Evolutionary conservation across 202 grass and related monocot species (phyloP).

Genomic region (Cymbopogon flexuosus): DNA sequence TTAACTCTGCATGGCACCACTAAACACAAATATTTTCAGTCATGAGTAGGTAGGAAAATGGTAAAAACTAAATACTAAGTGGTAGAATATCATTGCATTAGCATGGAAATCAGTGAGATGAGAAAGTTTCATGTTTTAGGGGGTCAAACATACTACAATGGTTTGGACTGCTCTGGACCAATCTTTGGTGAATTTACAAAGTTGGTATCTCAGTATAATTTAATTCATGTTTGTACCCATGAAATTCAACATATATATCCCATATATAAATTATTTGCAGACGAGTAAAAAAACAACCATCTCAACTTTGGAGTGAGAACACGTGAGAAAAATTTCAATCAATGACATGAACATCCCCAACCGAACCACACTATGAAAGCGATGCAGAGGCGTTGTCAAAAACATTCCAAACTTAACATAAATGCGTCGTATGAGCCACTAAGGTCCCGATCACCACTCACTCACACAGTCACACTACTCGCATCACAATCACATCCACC

Average conservation of each 20-base stretch:
- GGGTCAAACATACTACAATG: too few species aligned
- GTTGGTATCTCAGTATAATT: background rate
- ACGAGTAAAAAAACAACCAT: background rate
- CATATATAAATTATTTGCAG: background rate
- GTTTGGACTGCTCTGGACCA: too few species aligned
- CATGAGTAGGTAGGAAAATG: background rate
- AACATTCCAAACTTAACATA: conserved; percentile 6
- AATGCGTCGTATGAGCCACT: background rate
- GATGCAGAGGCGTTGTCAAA: background rate
- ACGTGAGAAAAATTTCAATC: background rate
- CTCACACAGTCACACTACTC: too few species aligned
- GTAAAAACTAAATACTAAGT: background rate
- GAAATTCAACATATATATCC: background rate
- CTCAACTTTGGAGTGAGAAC: background rate
- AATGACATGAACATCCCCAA: background rate
- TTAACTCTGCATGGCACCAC: background rate
- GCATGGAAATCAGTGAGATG: background rate
- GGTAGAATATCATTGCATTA: background rate
- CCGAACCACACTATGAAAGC: background rate
- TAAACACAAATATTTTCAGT: background rate
- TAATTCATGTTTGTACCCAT: background rate
- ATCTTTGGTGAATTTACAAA: background rate
- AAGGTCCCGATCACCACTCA: too few species aligned
- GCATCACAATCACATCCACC: too few species aligned
- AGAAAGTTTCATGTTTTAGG: background rate